Evolutionary conservation across 306 rosid genomes (phyloP).

Genomic region (Cucumis sativus): DNA sequence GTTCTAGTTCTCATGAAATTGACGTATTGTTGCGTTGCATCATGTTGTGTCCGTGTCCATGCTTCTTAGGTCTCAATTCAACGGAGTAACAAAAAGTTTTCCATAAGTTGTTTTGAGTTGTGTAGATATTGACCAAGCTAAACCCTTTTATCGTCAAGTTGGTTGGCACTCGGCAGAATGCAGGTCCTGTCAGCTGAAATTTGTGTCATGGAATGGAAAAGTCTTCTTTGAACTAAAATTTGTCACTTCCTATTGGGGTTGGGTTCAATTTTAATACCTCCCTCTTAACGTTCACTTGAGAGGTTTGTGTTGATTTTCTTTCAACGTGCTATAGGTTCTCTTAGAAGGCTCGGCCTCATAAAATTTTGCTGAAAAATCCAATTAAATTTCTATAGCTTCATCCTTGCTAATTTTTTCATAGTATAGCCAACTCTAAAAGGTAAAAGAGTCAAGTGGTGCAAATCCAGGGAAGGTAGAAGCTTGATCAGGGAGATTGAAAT

Average conservation of each 20-base stretch:
- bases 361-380: background rate
- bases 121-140: background rate
- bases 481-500: too few relatives aligned
- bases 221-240: background rate
- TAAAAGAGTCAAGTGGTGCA: too few relatives aligned
- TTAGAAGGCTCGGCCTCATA: background rate
- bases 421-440: too few relatives aligned
- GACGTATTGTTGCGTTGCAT: too few relatives aligned
- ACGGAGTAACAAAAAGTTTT: background rate
- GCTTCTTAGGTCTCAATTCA: background rate
- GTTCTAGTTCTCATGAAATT: too few relatives aligned
- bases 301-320: background rate
- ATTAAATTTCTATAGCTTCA: background rate
- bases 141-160: background rate
- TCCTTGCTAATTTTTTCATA: background rate
- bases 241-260: background rate
- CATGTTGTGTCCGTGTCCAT: too few relatives aligned
- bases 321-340: background rate
- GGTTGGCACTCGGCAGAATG: background rate
- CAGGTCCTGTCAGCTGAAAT: background rate
- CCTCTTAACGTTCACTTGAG: background rate
- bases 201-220: background rate
- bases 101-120: background rate
- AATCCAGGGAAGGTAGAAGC: too few relatives aligned
- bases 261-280: background rate